Evolutionary conservation across 257 asterid genomes (phyloP).

Genomic region (Nicotiana obtusifolia): DNA sequence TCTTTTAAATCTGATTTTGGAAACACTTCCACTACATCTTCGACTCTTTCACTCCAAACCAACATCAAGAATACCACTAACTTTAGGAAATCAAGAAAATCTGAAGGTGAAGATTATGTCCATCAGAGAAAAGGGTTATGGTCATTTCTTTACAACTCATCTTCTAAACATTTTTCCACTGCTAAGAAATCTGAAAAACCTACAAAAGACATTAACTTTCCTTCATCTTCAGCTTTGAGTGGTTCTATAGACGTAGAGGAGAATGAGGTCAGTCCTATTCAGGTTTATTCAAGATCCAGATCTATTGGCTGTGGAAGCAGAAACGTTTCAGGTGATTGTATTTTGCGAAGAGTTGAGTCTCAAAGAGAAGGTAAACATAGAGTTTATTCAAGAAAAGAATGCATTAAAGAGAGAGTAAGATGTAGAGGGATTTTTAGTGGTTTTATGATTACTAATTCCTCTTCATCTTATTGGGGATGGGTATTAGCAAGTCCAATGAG

Average conservation of each 20-base stretch:
- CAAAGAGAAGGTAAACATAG: slow-evolving; percentile 83
- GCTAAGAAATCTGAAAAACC: slow-evolving; percentile 30
- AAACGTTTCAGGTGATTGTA: slow-evolving; percentile 89
- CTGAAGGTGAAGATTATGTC: slow-evolving; percentile 34
- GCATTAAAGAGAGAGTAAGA: slow-evolving; percentile 68
- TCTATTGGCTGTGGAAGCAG: slow-evolving; percentile 97
- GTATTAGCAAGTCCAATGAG: slow-evolving; percentile 94
- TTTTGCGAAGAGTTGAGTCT: slow-evolving; percentile 84
- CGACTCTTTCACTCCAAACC: slow-evolving; percentile 31
- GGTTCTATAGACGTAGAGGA: slow-evolving; percentile 23
- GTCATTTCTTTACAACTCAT: slow-evolving; percentile 65
- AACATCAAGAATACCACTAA: slow-evolving; percentile 9
- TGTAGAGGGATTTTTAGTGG: slow-evolving; percentile 93
- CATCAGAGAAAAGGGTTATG: slow-evolving; percentile 55
- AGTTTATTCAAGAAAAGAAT: slow-evolving; percentile 42
- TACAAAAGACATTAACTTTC: slow-evolving; percentile 34
- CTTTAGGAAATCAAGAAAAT: slow-evolving; percentile 31
- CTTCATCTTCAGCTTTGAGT: slow-evolving; percentile 29
- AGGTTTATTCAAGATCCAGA: slow-evolving; percentile 64
- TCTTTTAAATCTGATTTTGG: slow-evolving; percentile 78
- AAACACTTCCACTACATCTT: slow-evolving; percentile 50
- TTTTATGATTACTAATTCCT: slow-evolving; percentile 67
- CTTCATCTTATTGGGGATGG: slow-evolving; percentile 93
- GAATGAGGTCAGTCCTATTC: slow-evolving; percentile 50
- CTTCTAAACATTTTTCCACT: slow-evolving; percentile 14